Conservation (phyloP, 1,284 basidiomycete genomes). For the Mycena citricolor region DNA sequence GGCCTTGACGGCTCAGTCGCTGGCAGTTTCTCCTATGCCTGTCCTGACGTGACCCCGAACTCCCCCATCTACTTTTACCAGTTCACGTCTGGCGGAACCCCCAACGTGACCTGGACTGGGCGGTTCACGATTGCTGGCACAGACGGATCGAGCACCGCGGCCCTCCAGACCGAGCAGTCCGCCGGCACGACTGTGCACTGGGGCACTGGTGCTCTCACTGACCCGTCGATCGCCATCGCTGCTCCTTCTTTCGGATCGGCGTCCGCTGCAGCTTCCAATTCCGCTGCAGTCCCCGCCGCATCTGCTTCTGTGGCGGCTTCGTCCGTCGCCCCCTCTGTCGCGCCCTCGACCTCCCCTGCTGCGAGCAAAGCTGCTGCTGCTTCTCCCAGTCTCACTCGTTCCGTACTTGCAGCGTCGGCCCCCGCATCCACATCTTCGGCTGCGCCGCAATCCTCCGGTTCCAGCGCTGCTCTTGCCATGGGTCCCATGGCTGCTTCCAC, state of each 20-base stretch:
- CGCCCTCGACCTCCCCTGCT: slow-evolving; percentile 7
- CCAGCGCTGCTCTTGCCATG: slow-evolving; percentile 11
- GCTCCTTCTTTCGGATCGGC: slow-evolving; percentile 30
- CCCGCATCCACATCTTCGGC: slow-evolving; percentile 17
- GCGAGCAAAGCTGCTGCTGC: not conserved
- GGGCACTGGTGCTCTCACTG: slow-evolving; percentile 65
- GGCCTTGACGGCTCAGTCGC: slow-evolving; percentile 52
- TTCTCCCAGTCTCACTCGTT: slow-evolving; percentile 5
- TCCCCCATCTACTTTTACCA: slow-evolving; percentile 81
- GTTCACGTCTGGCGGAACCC: slow-evolving; percentile 48
- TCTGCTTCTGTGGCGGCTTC: not conserved
- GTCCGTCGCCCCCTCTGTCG: not conserved
- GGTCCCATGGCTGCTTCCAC: slow-evolving; percentile 20
- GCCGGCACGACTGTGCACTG: slow-evolving; percentile 58
- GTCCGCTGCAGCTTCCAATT: slow-evolving; percentile 3
- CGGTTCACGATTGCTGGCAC: slow-evolving; percentile 75
- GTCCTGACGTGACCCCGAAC: slow-evolving; percentile 69
- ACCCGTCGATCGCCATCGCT: slow-evolving; percentile 39
- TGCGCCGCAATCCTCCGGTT: slow-evolving; percentile 8
- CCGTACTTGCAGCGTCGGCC: not conserved
- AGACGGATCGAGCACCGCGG: slow-evolving; percentile 47
- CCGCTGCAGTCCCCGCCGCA: not conserved
- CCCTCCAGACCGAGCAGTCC: slow-evolving; percentile 50
- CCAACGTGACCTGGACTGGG: slow-evolving; percentile 67
- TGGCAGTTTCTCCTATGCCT: slow-evolving; percentile 61